Conservation (phyloP, 148 eudicot genomes). For the Camellia sinensis region DNA sequence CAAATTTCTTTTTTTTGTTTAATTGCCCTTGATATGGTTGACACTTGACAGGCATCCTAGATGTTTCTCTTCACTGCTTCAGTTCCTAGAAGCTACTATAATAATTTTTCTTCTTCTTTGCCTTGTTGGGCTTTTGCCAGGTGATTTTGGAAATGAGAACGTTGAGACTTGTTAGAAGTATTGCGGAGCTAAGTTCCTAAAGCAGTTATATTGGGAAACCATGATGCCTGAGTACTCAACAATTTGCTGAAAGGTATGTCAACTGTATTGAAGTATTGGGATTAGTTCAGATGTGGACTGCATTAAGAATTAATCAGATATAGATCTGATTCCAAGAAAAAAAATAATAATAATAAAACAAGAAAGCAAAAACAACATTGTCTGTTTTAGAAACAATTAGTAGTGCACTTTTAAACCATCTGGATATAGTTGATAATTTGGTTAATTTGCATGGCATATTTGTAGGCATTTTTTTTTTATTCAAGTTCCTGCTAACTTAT, state of each 20-base stretch:
- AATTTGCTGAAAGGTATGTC: constrained; percentile 61
- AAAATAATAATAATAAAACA: too few relatives aligned
- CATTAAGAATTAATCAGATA: background rate
- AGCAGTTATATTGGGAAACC: constrained; percentile 89
- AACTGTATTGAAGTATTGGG: background rate
- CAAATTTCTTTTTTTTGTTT: constrained; percentile 9
- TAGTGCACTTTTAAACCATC: background rate
- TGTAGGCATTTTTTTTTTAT: background rate
- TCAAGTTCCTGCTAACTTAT: constrained; percentile 3
- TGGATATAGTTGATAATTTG: background rate
- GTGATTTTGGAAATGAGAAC: constrained; percentile 93
- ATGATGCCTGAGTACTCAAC: constrained; percentile 71
- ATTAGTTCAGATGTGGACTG: background rate
- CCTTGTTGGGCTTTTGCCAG: constrained; percentile 31
- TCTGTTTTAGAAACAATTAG: background rate
- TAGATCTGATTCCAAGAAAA: background rate
- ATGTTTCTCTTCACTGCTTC: constrained; percentile 7
- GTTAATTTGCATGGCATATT: background rate
- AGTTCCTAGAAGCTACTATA: background rate
- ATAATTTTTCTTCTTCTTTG: background rate
- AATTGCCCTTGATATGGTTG: background rate
- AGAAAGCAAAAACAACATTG: too few relatives aligned
- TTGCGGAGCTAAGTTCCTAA: constrained; percentile 63
- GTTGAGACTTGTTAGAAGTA: constrained; percentile 73
- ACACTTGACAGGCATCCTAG: background rate